Conservation (phyloP, 2,329 filamentous ascomycete species). For the Xylaria polymorpha region DNA sequence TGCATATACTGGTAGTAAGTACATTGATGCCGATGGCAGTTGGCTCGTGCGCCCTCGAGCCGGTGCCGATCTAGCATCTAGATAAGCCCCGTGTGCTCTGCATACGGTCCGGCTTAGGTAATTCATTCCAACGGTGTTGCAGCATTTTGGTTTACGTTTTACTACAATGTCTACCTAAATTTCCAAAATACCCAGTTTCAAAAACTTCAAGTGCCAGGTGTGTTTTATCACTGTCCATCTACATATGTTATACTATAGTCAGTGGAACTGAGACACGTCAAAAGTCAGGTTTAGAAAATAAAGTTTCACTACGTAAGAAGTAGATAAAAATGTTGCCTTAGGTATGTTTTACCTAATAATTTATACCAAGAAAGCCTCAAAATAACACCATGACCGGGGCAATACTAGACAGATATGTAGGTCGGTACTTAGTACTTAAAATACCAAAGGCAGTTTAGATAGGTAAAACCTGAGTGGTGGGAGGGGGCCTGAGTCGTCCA, state of each 20-base stretch:
- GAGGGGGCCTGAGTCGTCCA: conserved; percentile 1
- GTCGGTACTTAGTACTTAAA: no score
- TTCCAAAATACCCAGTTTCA: no score
- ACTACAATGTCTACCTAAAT: neutral
- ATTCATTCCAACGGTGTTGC: neutral
- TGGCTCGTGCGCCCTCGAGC: conserved; percentile 2
- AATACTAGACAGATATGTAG: no score
- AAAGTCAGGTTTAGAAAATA: neutral
- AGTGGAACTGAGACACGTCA: neutral
- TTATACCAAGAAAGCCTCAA: no score
- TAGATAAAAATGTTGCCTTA: neutral
- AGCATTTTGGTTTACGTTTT: neutral
- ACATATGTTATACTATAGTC: neutral
- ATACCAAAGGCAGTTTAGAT: no score
- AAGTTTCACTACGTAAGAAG: neutral
- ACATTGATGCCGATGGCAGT: no score
- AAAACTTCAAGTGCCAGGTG: no score
- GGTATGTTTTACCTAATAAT: no score
- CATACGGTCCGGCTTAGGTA: neutral
- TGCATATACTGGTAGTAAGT: no score
- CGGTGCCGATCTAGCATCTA: neutral
- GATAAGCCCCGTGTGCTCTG: neutral
- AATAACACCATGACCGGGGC: no score
- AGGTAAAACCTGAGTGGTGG: neutral
- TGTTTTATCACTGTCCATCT: no score